Percentiles rank a stretch among this genome's conserved stretches.
Evolutionary conservation across 2,329 filamentous ascomycete genomes (phyloP).

Genomic region (Fusarium mexicanum): DNA sequence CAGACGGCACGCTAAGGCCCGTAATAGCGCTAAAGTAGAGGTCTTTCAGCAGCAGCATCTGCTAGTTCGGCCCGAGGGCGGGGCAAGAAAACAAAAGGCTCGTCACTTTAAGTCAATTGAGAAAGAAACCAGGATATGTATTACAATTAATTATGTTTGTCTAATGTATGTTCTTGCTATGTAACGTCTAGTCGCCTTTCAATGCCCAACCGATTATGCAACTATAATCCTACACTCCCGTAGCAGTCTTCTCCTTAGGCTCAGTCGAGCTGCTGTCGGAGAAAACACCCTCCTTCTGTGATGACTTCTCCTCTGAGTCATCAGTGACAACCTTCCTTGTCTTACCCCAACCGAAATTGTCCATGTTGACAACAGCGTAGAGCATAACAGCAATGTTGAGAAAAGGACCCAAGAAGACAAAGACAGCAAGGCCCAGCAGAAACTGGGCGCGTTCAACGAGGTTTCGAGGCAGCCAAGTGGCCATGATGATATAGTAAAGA

Average conservation of each 20-base stretch:
- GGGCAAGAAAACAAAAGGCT: background rate
- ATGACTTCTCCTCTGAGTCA: background rate
- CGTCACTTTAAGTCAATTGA: too few species aligned
- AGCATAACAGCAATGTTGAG: background rate
- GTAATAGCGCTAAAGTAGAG: background rate
- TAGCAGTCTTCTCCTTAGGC: background rate
- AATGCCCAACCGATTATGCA: background rate
- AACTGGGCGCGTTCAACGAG: background rate
- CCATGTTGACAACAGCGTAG: background rate
- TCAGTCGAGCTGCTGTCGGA: background rate
- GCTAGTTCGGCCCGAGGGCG: too few species aligned
- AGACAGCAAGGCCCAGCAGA: background rate
- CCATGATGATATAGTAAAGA: background rate
- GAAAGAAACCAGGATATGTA: background rate
- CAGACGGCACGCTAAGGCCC: fast-evolving
- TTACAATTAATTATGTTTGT: background rate
- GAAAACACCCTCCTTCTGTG: background rate
- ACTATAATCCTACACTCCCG: background rate
- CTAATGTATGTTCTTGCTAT: background rate
- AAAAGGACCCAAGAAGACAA: background rate
- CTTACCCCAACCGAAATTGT: background rate
- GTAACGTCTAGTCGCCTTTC: background rate
- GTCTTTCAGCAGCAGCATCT: too few species aligned
- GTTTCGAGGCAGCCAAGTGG: background rate
- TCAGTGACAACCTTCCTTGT: background rate